Base-by-base conservation (phyloP, 176 grass and related monocot genomes). In the Ampelocalamus luodianensis region DNA sequence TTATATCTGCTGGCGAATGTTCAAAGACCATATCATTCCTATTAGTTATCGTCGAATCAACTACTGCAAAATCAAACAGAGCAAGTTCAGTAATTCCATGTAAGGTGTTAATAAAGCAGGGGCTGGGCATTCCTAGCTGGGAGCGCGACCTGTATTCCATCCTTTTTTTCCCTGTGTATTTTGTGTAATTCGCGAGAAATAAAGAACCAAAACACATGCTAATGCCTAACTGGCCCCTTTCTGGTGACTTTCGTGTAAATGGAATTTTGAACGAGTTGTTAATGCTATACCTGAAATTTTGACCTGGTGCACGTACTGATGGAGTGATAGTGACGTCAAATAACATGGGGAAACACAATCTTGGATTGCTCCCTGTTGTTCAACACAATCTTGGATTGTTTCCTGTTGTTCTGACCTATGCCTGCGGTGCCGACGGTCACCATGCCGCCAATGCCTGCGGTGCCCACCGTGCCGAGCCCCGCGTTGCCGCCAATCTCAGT, bases 71-170 rank as follows among this genome's bases (percentile, higher is more conserved):
- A 61, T 17, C 58, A 61, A 24, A 62, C 24, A 62, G 59, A 58
- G 55, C 55, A 58, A 58, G 20, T n/a, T 58, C 39, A 38, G 77
- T 42, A 42, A 76, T 85, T 70, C 23, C 34, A n/a, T 79, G 27
- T 34, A 59, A 76, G 60, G 61, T 24, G 37, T 76, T 80, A 89
- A 89, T 81, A 89, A 89, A 70, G 63, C 64, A 82, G 39, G 60
- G 6, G 23, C 62, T 85, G 76, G 60, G 50, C 27, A 68, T 89
- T 84, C 81, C 56, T 74, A 65, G 76, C 82, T 49, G 68, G 58
- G 59, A 88, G 40, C 4, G 70, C 38, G 27, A 60, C 39, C 60
- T 74, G 22, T 22, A 67, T 72, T 68, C 11, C 27, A 5, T 5
- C 38, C 10, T 32, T 10, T 44, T n/a, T 23, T 29, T 48, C 27